Conservation (phyloP, 2,329 filamentous ascomycete species). For the Ophiognomonia clavigignenti-juglandacearum region DNA sequence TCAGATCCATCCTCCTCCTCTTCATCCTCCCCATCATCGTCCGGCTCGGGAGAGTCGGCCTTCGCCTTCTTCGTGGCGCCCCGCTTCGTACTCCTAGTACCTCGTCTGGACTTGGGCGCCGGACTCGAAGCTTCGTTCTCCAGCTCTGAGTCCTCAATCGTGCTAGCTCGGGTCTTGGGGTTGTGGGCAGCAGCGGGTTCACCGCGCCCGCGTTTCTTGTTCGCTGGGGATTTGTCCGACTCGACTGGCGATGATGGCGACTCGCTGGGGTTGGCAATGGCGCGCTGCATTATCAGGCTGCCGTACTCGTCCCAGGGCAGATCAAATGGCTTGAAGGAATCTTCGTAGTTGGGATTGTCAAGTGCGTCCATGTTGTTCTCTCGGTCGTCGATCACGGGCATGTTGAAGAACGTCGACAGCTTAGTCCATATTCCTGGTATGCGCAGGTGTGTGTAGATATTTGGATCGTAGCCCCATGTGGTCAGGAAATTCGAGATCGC, state of each 20-base stretch:
- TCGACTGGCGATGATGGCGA: slow-evolving; percentile 41
- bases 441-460: slow-evolving; percentile 70
- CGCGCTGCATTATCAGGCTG: slow-evolving; percentile 41
- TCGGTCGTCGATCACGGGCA: slow-evolving; percentile 80
- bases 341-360: slow-evolving; percentile 52
- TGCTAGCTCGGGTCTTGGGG: slow-evolving; percentile 38
- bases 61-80: slow-evolving; percentile 32
- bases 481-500: slow-evolving; percentile 75
- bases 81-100: slow-evolving; percentile 39
- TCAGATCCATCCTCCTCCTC: slow-evolving; percentile 25
- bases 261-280: slow-evolving; percentile 41
- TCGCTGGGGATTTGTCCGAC: slow-evolving; percentile 32
- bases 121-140: slow-evolving; percentile 31
- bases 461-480: slow-evolving; percentile 73
- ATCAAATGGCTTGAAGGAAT: slow-evolving; percentile 62
- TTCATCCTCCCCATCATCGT: slow-evolving; percentile 28
- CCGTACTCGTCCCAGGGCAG: slow-evolving; percentile 48
- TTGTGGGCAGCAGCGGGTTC: slow-evolving; percentile 24
- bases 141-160: slow-evolving; percentile 49
- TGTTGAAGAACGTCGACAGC: slow-evolving; percentile 75
- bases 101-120: slow-evolving; percentile 35
- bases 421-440: slow-evolving; percentile 93
- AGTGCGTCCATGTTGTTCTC: slow-evolving; percentile 56
- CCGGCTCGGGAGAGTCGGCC: slow-evolving; percentile 29
- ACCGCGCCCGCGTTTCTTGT: slow-evolving; percentile 43